Evolutionary conservation across 2,329 filamentous ascomycete species (phyloP).

Genomic region (Rosellinia necatrix): DNA sequence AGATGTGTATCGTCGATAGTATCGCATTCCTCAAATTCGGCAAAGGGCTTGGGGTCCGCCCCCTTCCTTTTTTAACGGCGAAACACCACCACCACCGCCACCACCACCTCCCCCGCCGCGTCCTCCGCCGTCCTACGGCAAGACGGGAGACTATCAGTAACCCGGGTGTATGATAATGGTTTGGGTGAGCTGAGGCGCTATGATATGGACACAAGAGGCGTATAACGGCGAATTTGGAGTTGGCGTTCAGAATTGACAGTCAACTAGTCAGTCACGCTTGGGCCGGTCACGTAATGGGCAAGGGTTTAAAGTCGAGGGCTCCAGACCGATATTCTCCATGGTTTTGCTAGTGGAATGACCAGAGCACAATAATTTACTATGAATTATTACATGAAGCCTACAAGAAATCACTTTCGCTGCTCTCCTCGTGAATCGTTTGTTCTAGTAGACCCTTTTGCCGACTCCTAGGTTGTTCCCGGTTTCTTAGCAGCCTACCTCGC

Average conservation of each 20-base stretch:
- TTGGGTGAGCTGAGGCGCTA: neutral
- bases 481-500: conserved; percentile 35
- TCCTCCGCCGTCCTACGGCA: neutral
- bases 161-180: conserved; percentile 13
- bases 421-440: conserved; percentile 74
- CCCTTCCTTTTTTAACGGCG: neutral
- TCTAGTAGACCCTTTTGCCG: conserved; percentile 58
- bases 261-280: conserved; percentile 2
- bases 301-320: neutral
- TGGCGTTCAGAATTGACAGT: conserved; percentile 16
- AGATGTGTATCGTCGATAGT: conserved; percentile 56
- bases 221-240: conserved; percentile 6
- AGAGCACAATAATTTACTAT: neutral
- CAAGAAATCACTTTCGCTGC: conserved; percentile 59
- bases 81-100: neutral
- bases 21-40: conserved; percentile 24
- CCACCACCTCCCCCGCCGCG: neutral
- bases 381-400: conserved; percentile 19
- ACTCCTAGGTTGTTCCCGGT: conserved; percentile 44
- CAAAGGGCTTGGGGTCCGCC: neutral
- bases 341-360: neutral
- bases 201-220: conserved; percentile 8
- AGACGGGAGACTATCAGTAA: conserved; percentile 4
- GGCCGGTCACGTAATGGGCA: neutral
- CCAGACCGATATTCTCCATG: neutral